Conservation (phyloP, 192 early-diverging fungal species). For the Piromyces sp. region DNA sequence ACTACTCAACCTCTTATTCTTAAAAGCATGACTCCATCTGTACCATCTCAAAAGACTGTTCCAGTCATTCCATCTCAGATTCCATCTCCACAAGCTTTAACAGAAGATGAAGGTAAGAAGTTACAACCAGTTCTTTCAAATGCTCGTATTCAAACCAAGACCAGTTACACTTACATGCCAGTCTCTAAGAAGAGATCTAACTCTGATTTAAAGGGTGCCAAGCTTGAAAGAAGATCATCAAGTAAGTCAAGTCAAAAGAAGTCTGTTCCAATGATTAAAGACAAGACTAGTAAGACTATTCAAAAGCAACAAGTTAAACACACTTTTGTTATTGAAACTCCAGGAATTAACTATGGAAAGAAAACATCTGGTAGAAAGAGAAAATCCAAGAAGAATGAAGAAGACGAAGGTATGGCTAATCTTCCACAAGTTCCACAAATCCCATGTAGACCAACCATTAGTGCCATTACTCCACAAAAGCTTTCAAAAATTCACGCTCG, state of each 20-base stretch:
- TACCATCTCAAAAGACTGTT: not conserved
- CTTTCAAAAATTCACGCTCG: not conserved
- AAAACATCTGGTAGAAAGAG: not conserved
- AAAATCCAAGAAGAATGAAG: not conserved
- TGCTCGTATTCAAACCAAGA: not conserved
- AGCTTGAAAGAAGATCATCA: not conserved
- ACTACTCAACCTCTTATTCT: not conserved
- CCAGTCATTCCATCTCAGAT: not conserved
- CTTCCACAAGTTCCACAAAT: not conserved
- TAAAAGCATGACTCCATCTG: not conserved
- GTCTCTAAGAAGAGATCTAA: not conserved
- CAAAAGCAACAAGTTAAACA: not conserved
- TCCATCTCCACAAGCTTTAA: not conserved
- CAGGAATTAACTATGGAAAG: not conserved
- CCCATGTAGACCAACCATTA: not conserved
- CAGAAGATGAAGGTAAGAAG: not conserved
- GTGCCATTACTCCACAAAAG: not conserved
- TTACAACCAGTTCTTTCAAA: not conserved
- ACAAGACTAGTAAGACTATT: not conserved
- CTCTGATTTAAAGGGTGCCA: not conserved
- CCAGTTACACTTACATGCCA: not conserved
- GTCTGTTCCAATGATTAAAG: not conserved
- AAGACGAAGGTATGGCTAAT: not conserved
- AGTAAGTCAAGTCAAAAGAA: not conserved
- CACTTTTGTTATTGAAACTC: not conserved